Conservation (phyloP, 2,329 filamentous ascomycete species). For the Herpotrichia juniperi region DNA sequence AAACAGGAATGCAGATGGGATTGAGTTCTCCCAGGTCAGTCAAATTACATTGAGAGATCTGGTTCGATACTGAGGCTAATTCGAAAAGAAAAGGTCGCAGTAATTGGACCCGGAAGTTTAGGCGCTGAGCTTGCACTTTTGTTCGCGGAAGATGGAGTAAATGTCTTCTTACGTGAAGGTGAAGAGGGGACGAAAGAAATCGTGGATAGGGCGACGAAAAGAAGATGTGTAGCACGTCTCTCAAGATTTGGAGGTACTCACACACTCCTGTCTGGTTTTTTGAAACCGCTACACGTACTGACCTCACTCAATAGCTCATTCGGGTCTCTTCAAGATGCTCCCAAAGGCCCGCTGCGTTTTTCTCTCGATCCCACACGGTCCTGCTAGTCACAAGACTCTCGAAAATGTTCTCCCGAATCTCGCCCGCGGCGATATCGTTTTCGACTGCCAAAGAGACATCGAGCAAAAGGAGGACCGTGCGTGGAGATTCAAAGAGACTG, state of each 20-base stretch:
- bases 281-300: no score
- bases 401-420: constrained; percentile 58
- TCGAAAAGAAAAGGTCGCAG: constrained; percentile 54
- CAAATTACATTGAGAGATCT: neutral
- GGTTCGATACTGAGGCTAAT: neutral
- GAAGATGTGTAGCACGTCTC: constrained; percentile 45
- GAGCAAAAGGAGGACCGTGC: constrained; percentile 54
- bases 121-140: constrained; percentile 65
- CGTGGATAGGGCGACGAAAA: constrained; percentile 48
- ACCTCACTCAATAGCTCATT: no score
- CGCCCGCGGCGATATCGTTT: constrained; percentile 66
- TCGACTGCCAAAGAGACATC: constrained; percentile 73
- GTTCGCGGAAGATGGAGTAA: constrained; percentile 62
- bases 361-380: constrained; percentile 59
- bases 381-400: constrained; percentile 55
- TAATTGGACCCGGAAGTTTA: constrained; percentile 66
- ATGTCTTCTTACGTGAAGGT: constrained; percentile 63
- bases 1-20: constrained; percentile 13
- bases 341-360: constrained; percentile 57
- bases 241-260: constrained; percentile 44
- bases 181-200: constrained; percentile 55
- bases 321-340: constrained; percentile 58
- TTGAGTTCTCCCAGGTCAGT: constrained; percentile 31
- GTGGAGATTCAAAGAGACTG: neutral
- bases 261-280: neutral